Percentiles rank a stretch among this genome's conserved stretches.
Conservation (phyloP, 345 rosid species). For the Pistacia vera region DNA sequence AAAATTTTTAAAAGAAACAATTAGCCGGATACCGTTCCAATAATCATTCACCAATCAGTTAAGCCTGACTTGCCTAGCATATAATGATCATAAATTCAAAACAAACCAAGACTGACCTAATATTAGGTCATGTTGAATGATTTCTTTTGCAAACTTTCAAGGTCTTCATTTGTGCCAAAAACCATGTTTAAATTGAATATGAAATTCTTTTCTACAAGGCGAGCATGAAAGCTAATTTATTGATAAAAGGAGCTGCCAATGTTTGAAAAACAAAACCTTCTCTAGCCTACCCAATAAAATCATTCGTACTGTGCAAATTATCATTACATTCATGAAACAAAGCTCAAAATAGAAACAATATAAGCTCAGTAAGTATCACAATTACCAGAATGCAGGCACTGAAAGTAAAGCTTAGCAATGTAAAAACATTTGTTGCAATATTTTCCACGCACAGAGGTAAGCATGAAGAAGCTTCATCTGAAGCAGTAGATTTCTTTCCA, state of each 20-base stretch:
- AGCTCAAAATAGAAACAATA: not conserved
- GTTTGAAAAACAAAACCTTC: not conserved
- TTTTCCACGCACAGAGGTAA: constrained; percentile 69
- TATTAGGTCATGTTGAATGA: not conserved
- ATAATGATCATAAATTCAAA: not conserved
- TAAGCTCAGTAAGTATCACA: not conserved
- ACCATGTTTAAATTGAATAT: too few species aligned
- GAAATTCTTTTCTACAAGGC: too few species aligned
- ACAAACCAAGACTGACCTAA: constrained; percentile 6
- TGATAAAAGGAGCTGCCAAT: not conserved
- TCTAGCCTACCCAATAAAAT: constrained; percentile 1
- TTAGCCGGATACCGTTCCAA: not conserved
- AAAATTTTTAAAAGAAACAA: not conserved
- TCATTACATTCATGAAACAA: constrained; percentile 7
- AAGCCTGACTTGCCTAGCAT: not conserved
- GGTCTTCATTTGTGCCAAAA: not conserved
- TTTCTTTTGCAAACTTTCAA: not conserved
- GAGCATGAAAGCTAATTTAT: not conserved
- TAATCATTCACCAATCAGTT: not conserved
- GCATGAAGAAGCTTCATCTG: constrained; percentile 60
- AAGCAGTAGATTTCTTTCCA: constrained; percentile 53
- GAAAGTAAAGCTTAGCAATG: constrained; percentile 77
- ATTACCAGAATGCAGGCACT: constrained; percentile 85
- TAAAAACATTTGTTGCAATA: constrained; percentile 78
- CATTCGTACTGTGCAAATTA: not conserved